phyloP scores from a whole-genome alignment of 192 early-diverging fungal species.

The Backusella morwellensis region DNA sequence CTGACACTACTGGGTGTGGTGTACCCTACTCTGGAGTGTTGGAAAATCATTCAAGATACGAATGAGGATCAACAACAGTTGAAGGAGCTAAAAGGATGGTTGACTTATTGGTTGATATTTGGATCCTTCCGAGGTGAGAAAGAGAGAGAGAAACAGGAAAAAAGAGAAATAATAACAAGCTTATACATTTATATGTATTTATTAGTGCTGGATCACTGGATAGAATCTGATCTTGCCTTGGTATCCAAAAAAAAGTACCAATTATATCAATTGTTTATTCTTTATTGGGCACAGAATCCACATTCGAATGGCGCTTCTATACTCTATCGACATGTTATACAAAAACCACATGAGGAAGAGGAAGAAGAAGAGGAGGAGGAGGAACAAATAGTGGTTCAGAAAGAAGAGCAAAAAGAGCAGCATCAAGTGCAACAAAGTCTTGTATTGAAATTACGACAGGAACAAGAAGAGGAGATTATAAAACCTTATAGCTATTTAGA shows the following conservation, averaged over 20 bases:
- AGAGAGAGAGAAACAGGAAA: not conserved
- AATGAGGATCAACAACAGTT: slow-evolving; percentile 27
- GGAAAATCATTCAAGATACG: slow-evolving; percentile 39
- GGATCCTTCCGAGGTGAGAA: slow-evolving; percentile 45
- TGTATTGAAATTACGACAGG: not conserved
- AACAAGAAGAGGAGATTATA: not conserved
- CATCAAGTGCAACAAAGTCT: not conserved
- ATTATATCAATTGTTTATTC: slow-evolving; percentile 46
- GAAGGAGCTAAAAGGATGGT: slow-evolving; percentile 48
- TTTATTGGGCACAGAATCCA: slow-evolving; percentile 60
- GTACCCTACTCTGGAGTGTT: slow-evolving; percentile 49
- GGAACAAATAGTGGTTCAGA: not conserved
- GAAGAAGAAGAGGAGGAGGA: not conserved
- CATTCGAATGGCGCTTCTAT: slow-evolving; percentile 49
- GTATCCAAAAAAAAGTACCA: slow-evolving; percentile 46
- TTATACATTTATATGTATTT: not conserved
- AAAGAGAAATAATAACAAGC: no score
- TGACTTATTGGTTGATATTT: slow-evolving; percentile 60
- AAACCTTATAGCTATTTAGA: not conserved
- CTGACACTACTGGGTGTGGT: slow-evolving; percentile 46
- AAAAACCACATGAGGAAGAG: slow-evolving; percentile 17
- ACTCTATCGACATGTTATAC: slow-evolving; percentile 45
- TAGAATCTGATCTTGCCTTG: slow-evolving; percentile 32
- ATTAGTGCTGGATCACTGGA: slow-evolving; percentile 53
- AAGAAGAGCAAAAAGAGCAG: not conserved